Base-by-base conservation (phyloP, 2,329 filamentous ascomycete genomes). In the Pseudogymnoascus sp. region DNA sequence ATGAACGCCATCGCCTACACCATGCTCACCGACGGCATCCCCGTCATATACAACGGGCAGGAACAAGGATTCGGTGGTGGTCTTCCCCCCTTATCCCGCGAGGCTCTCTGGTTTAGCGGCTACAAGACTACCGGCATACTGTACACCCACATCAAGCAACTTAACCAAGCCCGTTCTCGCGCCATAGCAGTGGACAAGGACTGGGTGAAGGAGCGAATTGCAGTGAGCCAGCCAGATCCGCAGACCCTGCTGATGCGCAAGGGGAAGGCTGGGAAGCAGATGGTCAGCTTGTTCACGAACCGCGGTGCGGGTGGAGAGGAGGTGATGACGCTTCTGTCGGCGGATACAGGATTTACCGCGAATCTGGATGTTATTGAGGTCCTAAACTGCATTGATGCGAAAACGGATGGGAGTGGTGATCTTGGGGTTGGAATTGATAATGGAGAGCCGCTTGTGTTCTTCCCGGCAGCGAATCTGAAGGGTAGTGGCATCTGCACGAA, bases 1-100 rank as follows among this genome's bases (percentile, higher is more conserved):
- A 77, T 78, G 67, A 82, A 81, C 65, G 72, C 78, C 26, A 69
- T 81, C 37, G 74, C 77, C 4, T 82, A 76, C 68, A 79, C 74
- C 7, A 75, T 82, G 59, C 74, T 82, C 35, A 70, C 72, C 5
- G 77, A 82, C 65, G 81, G 81, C 16, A 79, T 82, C 37, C 80
- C 81, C 0, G 78, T 82, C 65, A 63, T 82, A 35, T 82, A 82
- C 67, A 74, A 80, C 64, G 80, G 81, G 7, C 78, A 81, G 66
- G 81, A 82, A 68, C 80, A 82, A 64, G 75, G 78, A 67, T 78
- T 77, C 68, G 68, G 71, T 8, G 76, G 76, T 21, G 64, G 60
- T 2, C 64, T 40, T 11, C 76, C 76, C 33, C 77, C 77, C 0
- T 11, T 69, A 21, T 79, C 79, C 64, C 76, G 77, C 11, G 78